phyloP scores from a whole-genome alignment of 495 filamentous ascomycete genomes.

The Hyaloscypha bicolor region DNA sequence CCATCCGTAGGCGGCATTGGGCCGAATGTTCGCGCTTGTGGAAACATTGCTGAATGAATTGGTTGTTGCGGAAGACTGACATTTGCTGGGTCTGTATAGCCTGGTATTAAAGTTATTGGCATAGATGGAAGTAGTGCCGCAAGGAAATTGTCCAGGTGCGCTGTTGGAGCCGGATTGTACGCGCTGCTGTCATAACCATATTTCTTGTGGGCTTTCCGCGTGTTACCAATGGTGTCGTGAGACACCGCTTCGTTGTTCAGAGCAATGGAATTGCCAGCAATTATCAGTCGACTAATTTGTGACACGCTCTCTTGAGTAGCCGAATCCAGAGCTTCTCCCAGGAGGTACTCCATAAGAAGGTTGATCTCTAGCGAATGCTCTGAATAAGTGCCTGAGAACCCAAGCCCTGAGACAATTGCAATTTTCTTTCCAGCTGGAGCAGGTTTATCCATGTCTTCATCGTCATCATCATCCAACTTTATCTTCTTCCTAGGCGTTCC shows the following conservation, averaged over 20 bases:
- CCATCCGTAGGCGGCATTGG: conserved; percentile 48
- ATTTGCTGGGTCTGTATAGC: conserved; percentile 77
- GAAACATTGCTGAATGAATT: conserved; percentile 83
- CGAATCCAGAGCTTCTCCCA: conserved; percentile 74
- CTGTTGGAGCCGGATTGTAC: conserved; percentile 84
- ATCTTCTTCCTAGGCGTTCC: conserved; percentile 40
- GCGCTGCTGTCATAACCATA: conserved; percentile 91
- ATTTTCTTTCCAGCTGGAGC: conserved; percentile 62
- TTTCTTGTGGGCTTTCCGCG: conserved; percentile 60
- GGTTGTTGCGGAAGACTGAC: conserved; percentile 78
- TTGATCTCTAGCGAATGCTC: conserved; percentile 72
- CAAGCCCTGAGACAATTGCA: conserved; percentile 86
- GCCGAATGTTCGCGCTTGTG: conserved; percentile 68
- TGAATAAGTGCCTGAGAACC: conserved; percentile 70
- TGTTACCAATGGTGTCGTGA: conserved; percentile 41
- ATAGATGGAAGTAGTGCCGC: conserved; percentile 77
- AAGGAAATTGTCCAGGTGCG: conserved; percentile 82
- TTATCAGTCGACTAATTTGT: conserved; percentile 80
- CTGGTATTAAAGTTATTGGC: conserved; percentile 79
- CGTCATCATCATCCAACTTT: conserved; percentile 33
- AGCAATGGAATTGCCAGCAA: conserved; percentile 87
- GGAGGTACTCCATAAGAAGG: conserved; percentile 82
- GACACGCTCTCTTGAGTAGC: conserved; percentile 58
- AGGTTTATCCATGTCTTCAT: conserved; percentile 47
- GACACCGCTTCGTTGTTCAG: conserved; percentile 38